phyloP scores from a whole-genome alignment of 805 yeast species.

The Wickerhamiella azymoides region DNA sequence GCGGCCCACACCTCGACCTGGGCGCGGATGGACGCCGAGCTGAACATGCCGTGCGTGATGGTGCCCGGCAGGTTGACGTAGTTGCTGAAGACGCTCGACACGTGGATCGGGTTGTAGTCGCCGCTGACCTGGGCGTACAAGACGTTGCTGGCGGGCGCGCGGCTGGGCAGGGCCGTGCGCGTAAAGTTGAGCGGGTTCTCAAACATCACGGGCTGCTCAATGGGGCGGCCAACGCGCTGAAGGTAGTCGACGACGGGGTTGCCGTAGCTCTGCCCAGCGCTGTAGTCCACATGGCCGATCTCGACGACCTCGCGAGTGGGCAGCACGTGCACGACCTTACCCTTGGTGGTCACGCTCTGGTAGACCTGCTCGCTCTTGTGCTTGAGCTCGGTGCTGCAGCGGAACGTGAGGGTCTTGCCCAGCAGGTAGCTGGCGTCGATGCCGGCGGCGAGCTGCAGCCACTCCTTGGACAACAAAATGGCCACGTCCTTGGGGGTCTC shows the following conservation, averaged over 20 bases:
- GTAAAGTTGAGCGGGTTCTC: slow-evolving; percentile 82
- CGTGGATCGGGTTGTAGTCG: slow-evolving; percentile 97
- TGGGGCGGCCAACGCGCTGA: slow-evolving; percentile 77
- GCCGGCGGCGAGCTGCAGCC: slow-evolving; percentile 70
- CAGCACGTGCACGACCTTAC: slow-evolving; percentile 74
- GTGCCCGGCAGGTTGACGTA: slow-evolving; percentile 95
- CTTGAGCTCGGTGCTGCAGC: slow-evolving; percentile 71
- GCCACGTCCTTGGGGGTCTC: slow-evolving; percentile 79
- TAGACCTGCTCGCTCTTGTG: slow-evolving; percentile 65
- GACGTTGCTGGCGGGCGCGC: slow-evolving; percentile 92
- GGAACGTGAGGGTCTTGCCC: slow-evolving; percentile 71
- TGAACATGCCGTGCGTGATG: slow-evolving; percentile 98
- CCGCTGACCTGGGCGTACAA: slow-evolving; percentile 96
- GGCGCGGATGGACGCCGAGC: slow-evolving; percentile 89
- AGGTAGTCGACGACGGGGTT: slow-evolving; percentile 95
- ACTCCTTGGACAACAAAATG: slow-evolving; percentile 85
- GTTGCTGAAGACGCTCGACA: slow-evolving; percentile 82
- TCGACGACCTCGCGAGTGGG: slow-evolving; percentile 82
- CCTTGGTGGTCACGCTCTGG: slow-evolving; percentile 68
- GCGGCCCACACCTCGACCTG: slow-evolving; percentile 98
- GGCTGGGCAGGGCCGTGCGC: slow-evolving; percentile 31
- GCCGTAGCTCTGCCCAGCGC: slow-evolving; percentile 87
- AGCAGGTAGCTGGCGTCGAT: slow-evolving; percentile 50
- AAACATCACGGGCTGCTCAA: slow-evolving; percentile 85
- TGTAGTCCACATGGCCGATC: slow-evolving; percentile 72